Evolutionary conservation across 768 basidiomycete species (phyloP), one percentile per base, ranked within the genome.

Genomic region (Phanerochaete sordida): DNA sequence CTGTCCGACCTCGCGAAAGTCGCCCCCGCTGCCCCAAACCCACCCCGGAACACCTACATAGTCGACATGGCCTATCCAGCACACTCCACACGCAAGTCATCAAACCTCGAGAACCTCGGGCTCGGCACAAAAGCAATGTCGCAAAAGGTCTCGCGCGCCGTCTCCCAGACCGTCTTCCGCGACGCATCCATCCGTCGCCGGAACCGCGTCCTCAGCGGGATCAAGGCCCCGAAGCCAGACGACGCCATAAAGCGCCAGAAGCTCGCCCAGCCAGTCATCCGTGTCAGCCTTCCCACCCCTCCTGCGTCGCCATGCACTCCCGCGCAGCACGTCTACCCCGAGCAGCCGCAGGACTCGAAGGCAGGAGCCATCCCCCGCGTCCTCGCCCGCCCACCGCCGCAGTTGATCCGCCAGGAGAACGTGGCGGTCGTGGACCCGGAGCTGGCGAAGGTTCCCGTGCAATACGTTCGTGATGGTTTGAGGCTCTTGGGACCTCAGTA

Each of bases 401-500:
- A 23, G 19, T 16, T 12, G 13, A 30, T 46, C 44, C 9, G n/a
- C 19, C n/a, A 78, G 48, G 84, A 84, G 43, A 81, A 79, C 39
- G 65, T 90, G 37, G 66, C 70, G 2, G 80, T 86, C n/a, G 74
- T 83, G 58, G 82, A 83, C 33, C 80, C 84, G 24, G 76, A 74
- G 47, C 73, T 87, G 9, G 72, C 60, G 7, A 78, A 77, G 21
- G 75, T 81, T 12, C 87, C 90, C 4, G 71, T 83, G 48, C 85
- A 87, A 62, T 92, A 88, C 68, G 72, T 90, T 59, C 83, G 80
- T 19, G 79, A 82, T 30, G 73, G 73, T 19, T 69, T 90, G 27
- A 76, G 78, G 26, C 68, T 72, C 0, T 66, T 81, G 19, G 82
- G 83, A 43, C 72, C 72, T 23, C 71, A 73, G 82, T 82, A 60